Evolutionary conservation across 768 basidiomycete genomes (phyloP).

Genomic region (Boletales sp.): DNA sequence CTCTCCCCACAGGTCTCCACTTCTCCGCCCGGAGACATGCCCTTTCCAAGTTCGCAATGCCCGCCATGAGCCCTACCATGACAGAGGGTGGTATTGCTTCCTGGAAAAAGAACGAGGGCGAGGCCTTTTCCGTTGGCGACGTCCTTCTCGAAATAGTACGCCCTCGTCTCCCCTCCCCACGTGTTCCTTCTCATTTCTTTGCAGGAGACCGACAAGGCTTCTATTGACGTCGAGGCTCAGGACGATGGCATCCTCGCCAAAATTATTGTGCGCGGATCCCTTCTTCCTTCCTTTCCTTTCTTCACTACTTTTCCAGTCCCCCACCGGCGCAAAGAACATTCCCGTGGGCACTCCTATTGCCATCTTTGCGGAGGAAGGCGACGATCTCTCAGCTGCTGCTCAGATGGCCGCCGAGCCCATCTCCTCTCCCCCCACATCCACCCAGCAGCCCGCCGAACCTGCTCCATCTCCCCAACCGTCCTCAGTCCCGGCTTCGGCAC

Average conservation of each 20-base stretch:
- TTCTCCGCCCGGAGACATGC: slow-evolving; percentile 74
- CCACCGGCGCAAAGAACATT: slow-evolving; percentile 84
- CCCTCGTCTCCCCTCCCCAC: slow-evolving; percentile 9
- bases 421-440: slow-evolving; percentile 34
- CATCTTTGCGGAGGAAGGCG: slow-evolving; percentile 91
- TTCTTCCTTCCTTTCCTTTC: background rate
- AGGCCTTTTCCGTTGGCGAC: slow-evolving; percentile 83
- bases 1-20: slow-evolving; percentile 61
- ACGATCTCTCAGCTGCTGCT: slow-evolving; percentile 82
- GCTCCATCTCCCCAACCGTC: slow-evolving; percentile 36
- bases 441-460: slow-evolving; percentile 40
- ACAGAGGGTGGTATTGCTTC: slow-evolving; percentile 96
- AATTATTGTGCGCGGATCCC: slow-evolving; percentile 71
- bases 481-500: slow-evolving; percentile 32
- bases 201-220: slow-evolving; percentile 99
- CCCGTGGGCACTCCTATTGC: slow-evolving; percentile 87
- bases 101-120: slow-evolving; percentile 98
- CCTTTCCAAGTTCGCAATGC: slow-evolving; percentile 89
- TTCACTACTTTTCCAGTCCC: slow-evolving; percentile 44
- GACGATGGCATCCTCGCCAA: slow-evolving; percentile 96
- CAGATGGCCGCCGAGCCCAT: slow-evolving; percentile 65
- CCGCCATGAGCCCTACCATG: slow-evolving; percentile 99
- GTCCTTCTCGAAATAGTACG: slow-evolving; percentile 93
- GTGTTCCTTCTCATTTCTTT: slow-evolving; percentile 7
- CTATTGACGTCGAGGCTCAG: slow-evolving; percentile 98